Evolutionary conservation across 2,329 filamentous ascomycete species (phyloP), one percentile per base, ranked within the genome.

Genomic region (Botrytis byssoidea): DNA sequence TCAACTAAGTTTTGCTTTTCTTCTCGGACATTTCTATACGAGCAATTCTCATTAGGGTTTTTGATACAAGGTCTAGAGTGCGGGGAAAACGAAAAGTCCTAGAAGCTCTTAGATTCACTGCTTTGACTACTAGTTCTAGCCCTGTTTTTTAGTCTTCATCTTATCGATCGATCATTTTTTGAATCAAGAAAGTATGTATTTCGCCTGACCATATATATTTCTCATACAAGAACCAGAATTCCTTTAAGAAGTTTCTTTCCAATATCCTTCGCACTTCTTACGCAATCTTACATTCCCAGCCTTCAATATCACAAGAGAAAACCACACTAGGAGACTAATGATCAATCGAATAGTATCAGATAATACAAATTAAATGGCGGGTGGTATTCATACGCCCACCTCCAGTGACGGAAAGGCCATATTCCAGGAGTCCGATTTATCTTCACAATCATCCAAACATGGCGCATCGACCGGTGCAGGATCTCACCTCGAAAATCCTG

Each of bases 351-450:
- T 22, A 72, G 70, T 67, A 67, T 59, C 37, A 16, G 40, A 48
- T 32, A 71, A 65, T 44, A 48, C n/a, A 46, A 59, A 59, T 37
- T 9, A 72, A 12, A 72, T 72, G 70, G 46, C 60, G 44, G 59
- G 35, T n/a, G 44, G 14, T 32, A 46, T 40, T 25, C 7, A 51
- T 14, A 35, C 63, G 40, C 71, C 63, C 8, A 37, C 48, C 12
- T 29, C 44, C 16, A 60, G n/a, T 42, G 48, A 57, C 9, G 46
- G 18, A 40, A 72, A 68, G 29, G 63, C 16, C 12, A 29, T 29
- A 25, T 1, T 51, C 22, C 25, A 44, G 18, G 71, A 72, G 16
- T 46, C 71, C 0, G 71, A 72, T 32, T 10, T 32, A 32, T 61
- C 51, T 40, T 72, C 71, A 32, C 35, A 57, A 44, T 25, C 63